Conservation (phyloP, 305 asterid species). For the Solanum aculeatissimum region DNA sequence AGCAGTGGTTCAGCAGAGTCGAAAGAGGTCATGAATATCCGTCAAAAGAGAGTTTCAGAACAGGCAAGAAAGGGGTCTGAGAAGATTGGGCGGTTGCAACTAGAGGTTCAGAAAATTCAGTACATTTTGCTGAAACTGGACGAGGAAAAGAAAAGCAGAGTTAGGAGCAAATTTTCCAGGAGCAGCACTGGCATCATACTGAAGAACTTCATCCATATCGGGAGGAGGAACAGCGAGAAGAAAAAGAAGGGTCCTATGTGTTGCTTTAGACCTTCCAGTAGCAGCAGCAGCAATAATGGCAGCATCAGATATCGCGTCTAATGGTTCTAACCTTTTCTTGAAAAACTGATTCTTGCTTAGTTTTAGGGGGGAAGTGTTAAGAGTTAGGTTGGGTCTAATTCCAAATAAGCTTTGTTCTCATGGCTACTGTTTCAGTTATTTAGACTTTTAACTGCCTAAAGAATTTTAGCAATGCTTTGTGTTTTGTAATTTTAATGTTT, state of each 20-base stretch:
- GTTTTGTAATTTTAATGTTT: background rate
- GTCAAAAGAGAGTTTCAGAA: conserved; percentile 53
- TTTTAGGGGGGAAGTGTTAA: background rate
- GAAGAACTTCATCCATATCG: conserved; percentile 61
- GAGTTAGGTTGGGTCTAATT: background rate
- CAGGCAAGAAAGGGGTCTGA: conserved; percentile 84
- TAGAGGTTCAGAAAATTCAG: conserved; percentile 85
- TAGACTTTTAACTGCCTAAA: background rate
- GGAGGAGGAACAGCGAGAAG: conserved; percentile 43
- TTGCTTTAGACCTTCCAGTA: conserved; percentile 59
- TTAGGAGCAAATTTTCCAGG: conserved; percentile 31
- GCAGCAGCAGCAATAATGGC: conserved; percentile 10
- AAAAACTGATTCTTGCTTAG: background rate
- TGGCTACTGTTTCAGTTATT: background rate
- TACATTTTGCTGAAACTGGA: conserved; percentile 62
- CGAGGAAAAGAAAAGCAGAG: conserved; percentile 61
- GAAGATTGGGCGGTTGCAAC: conserved; percentile 67
- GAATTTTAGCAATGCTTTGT: background rate
- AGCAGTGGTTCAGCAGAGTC: conserved; percentile 33
- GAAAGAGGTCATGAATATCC: conserved; percentile 33
- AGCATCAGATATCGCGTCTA: conserved; percentile 9
- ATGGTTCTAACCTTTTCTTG: background rate
- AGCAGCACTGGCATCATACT: conserved; percentile 50
- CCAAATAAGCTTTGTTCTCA: background rate
- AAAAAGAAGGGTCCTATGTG: conserved; percentile 63